These are phyloP conservation scores for Candida namnaoensis DNA, from an alignment of 805 yeast species.

Conservation along the genomic window DNA sequence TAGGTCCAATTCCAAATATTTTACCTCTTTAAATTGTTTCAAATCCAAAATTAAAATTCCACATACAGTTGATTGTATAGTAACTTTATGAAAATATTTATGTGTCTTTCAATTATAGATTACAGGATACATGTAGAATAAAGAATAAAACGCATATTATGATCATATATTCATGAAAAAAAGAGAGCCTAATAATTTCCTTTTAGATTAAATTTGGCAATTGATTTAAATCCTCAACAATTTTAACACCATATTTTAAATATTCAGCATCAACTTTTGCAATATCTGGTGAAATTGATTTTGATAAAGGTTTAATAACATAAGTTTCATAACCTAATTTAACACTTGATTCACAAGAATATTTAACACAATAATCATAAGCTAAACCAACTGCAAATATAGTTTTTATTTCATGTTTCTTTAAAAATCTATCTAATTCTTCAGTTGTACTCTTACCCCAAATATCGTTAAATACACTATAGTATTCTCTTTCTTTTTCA, in stretches of 20 bases:
- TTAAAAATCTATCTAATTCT: constrained; percentile 36
- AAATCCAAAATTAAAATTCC: too few relatives aligned
- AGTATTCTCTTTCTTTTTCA: constrained; percentile 68
- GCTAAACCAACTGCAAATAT: constrained; percentile 80
- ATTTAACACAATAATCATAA: constrained; percentile 76
- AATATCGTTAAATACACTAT: constrained; percentile 77
- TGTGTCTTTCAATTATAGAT: too few relatives aligned
- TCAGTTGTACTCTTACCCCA: constrained; percentile 72
- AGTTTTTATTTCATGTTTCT: constrained; percentile 37
- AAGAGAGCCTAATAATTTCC: too few relatives aligned
- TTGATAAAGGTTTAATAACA: constrained; percentile 49
- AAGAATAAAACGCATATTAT: too few relatives aligned
- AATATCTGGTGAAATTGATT: constrained; percentile 43
- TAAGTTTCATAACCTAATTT: constrained; percentile 52
- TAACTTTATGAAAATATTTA: too few relatives aligned
- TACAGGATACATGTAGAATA: too few relatives aligned
- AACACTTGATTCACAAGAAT: constrained; percentile 66
- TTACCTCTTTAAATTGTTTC: constrained; percentile 25
- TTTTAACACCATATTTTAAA: constrained; percentile 26
- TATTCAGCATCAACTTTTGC: constrained; percentile 23
- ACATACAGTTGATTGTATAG: too few relatives aligned
- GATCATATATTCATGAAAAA: too few relatives aligned
- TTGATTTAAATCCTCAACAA: constrained; percentile 11
- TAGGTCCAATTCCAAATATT: constrained; percentile 82
- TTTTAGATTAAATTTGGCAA: background rate